A percentile compares a stretch with the other conserved stretches of the same genome.
phyloP scores from a whole-genome alignment of 1,284 basidiomycete species.

The Stygiomarasmius scandens region DNA sequence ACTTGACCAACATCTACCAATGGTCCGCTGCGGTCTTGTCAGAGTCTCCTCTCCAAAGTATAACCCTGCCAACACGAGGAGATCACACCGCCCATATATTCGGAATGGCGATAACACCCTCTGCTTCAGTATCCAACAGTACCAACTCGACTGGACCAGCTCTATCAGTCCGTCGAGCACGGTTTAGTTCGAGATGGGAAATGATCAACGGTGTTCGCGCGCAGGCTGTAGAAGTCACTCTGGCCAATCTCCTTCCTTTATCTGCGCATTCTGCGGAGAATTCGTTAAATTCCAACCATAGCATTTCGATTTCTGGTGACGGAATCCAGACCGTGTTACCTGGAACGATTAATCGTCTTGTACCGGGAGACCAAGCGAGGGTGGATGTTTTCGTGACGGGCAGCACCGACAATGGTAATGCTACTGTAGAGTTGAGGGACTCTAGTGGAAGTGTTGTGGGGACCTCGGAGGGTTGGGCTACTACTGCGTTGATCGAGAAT shows the following conservation, averaged over 20 bases:
- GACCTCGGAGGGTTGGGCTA: conserved; percentile 37
- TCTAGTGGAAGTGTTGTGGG: conserved; percentile 32
- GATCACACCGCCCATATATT: conserved; percentile 46
- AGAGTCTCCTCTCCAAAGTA: conserved; percentile 37
- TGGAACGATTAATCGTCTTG: conserved; percentile 42
- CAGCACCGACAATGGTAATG: conserved; percentile 28
- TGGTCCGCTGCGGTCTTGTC: conserved; percentile 47
- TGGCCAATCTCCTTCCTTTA: conserved; percentile 48
- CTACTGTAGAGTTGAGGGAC: conserved; percentile 37
- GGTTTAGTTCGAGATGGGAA: conserved; percentile 49
- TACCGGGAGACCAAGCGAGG: conserved; percentile 46
- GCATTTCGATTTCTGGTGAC: conserved; percentile 37
- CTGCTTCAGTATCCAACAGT: conserved; percentile 18
- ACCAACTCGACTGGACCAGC: conserved; percentile 22
- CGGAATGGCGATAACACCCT: conserved; percentile 43
- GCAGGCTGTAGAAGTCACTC: conserved; percentile 47
- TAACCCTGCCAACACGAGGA: conserved; percentile 38
- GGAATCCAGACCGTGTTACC: conserved; percentile 38
- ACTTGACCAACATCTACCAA: conserved; percentile 44
- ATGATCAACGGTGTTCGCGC: conserved; percentile 32
- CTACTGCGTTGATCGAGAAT: conserved; percentile 37
- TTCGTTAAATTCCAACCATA: conserved; percentile 36
- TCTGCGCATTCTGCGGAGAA: conserved; percentile 25
- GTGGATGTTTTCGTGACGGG: conserved; percentile 44
- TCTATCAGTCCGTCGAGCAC: conserved; percentile 40